Evolutionary conservation across 495 filamentous ascomycete genomes (phyloP).

Genomic region (Trichoderma parareesei): DNA sequence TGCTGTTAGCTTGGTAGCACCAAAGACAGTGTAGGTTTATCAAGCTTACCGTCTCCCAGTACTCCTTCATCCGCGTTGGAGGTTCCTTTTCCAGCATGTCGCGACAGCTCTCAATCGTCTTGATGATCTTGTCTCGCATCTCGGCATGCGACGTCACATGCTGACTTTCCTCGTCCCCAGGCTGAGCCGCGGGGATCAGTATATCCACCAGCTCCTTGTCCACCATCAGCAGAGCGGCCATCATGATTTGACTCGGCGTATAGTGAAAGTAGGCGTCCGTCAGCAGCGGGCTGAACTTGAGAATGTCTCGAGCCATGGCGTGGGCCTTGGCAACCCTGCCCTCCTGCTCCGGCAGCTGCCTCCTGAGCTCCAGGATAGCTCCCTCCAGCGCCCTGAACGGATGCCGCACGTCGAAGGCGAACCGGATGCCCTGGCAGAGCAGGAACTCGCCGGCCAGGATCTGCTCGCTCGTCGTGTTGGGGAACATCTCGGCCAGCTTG

Average conservation of each 20-base stretch:
- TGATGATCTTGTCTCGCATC: constrained; percentile 37
- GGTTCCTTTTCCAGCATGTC: constrained; percentile 42
- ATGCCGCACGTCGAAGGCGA: constrained; percentile 87
- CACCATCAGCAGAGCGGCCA: constrained; percentile 65
- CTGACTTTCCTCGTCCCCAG: constrained; percentile 26
- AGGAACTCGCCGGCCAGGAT: constrained; percentile 86
- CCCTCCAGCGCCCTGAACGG: constrained; percentile 84
- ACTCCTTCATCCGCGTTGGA: constrained; percentile 31
- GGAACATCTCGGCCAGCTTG: constrained; percentile 50
- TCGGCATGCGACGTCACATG: constrained; percentile 11
- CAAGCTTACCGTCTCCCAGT: constrained; percentile 35
- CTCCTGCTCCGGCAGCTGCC: constrained; percentile 39
- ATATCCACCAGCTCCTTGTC: constrained; percentile 64
- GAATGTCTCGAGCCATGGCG: constrained; percentile 55
- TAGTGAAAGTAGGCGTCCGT: constrained; percentile 95
- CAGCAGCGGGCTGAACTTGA: constrained; percentile 72
- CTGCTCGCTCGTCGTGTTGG: constrained; percentile 60
- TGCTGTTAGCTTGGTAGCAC: background rate
- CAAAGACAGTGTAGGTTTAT: background rate
- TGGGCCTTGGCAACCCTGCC: constrained; percentile 61
- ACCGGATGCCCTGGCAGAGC: constrained; percentile 85
- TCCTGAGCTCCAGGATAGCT: constrained; percentile 67
- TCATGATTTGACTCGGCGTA: constrained; percentile 89
- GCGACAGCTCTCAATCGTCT: constrained; percentile 40
- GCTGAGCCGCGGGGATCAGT: constrained; percentile 43